These are phyloP conservation scores for Verticillium albo-atrum DNA, from an alignment of 2,329 filamentous ascomycete genomes.

Conservation along the genomic window DNA sequence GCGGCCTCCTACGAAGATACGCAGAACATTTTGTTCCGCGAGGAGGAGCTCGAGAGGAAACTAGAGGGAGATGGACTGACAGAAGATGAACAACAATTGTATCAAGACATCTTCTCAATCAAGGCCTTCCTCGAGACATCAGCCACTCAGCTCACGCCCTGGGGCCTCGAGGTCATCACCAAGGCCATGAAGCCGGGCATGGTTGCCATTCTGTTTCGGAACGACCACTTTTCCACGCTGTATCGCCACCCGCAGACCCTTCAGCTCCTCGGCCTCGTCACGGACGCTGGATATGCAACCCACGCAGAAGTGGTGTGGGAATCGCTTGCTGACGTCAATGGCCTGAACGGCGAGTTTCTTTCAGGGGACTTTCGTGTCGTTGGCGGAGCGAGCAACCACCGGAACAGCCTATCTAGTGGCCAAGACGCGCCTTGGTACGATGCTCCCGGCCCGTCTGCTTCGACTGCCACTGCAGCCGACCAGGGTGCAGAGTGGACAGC, in stretches of 20 bases:
- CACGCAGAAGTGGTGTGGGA: constrained; percentile 97
- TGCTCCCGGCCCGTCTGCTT: constrained; percentile 1
- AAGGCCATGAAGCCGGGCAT: constrained; percentile 69
- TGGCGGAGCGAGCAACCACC: constrained; percentile 43
- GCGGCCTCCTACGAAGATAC: constrained; percentile 88
- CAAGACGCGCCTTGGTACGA: background rate
- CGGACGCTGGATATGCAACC: constrained; percentile 82
- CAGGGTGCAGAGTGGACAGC: constrained; percentile 48
- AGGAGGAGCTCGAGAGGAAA: constrained; percentile 84
- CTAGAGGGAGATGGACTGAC: constrained; percentile 60
- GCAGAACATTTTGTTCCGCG: constrained; percentile 81
- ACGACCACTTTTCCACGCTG: constrained; percentile 93
- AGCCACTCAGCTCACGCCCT: constrained; percentile 81
- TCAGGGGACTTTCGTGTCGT: constrained; percentile 87
- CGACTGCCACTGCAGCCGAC: background rate
- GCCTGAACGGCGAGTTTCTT: constrained; percentile 76
- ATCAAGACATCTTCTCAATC: constrained; percentile 80
- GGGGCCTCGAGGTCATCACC: constrained; percentile 72
- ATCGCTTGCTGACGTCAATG: constrained; percentile 82
- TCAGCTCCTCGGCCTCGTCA: constrained; percentile 78
- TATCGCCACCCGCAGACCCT: constrained; percentile 80
- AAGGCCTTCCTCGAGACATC: constrained; percentile 76
- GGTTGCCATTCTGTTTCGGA: constrained; percentile 89
- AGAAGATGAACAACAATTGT: constrained; percentile 69
- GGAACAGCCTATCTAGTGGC: background rate